A percentile compares a stretch with the other conserved stretches of the same genome.
Evolutionary conservation across 768 basidiomycete species (phyloP).

Genomic region (Hericium erinaceus): DNA sequence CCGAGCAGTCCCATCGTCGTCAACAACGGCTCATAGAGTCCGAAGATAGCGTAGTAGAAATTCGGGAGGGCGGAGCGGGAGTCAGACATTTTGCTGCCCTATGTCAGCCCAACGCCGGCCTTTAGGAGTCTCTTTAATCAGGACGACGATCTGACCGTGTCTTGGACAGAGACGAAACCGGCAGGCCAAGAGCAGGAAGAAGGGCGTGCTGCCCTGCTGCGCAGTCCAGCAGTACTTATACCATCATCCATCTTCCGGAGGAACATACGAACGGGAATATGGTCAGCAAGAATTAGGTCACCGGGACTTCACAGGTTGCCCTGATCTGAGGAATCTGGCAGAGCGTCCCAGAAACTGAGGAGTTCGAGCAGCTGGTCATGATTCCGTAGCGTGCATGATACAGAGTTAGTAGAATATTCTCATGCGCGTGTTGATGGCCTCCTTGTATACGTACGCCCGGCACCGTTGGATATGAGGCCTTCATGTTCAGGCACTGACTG

Average conservation of each 20-base stretch:
- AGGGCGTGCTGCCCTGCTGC: not conserved
- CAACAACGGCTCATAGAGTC: constrained; percentile 63
- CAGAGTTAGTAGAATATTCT: not conserved
- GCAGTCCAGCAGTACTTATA: not conserved
- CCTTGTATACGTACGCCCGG: too few relatives aligned
- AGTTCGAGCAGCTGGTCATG: too few relatives aligned
- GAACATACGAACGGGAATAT: not conserved
- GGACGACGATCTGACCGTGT: too few relatives aligned
- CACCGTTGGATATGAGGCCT: too few relatives aligned
- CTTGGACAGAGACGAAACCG: too few relatives aligned
- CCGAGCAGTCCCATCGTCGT: constrained; percentile 59
- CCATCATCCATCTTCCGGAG: too few relatives aligned
- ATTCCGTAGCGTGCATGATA: not conserved
- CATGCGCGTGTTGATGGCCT: not conserved
- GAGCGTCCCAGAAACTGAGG: not conserved
- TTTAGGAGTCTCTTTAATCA: too few relatives aligned
- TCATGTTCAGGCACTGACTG: too few relatives aligned
- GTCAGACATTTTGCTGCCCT: constrained; percentile 24
- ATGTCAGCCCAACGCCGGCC: too few relatives aligned
- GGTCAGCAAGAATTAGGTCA: not conserved
- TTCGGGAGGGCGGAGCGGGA: constrained; percentile 57
- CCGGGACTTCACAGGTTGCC: not conserved
- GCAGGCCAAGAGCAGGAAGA: not conserved
- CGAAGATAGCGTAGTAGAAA: constrained; percentile 67
- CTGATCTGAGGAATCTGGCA: not conserved